These are phyloP conservation scores for Paracorniculantispora psalliotae DNA, from an alignment of 2,329 filamentous ascomycete species.

Conservation along the genomic window DNA sequence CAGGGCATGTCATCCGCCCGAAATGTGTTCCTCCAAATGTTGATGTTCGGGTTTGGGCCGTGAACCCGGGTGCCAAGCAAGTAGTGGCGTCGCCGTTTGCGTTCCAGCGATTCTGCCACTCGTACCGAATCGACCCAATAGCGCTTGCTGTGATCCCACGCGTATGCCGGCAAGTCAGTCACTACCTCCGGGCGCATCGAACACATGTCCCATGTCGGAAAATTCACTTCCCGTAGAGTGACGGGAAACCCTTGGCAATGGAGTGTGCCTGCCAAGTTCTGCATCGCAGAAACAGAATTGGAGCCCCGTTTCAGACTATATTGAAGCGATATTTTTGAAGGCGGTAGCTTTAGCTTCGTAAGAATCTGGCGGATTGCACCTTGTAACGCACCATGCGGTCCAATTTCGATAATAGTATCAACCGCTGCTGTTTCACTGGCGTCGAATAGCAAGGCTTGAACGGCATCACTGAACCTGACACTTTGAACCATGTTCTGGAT, in stretches of 20 bases:
- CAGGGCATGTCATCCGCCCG: background rate
- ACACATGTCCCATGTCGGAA: too few relatives aligned
- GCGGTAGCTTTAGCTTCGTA: background rate
- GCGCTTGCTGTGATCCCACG: background rate
- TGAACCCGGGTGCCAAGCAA: background rate
- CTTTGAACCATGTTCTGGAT: background rate
- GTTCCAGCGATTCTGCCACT: background rate
- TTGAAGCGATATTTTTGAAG: slow-evolving; percentile 15
- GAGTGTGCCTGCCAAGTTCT: background rate
- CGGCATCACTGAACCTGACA: background rate
- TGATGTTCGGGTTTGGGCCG: background rate
- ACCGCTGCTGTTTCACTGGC: background rate
- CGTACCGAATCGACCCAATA: background rate
- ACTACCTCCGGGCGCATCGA: background rate
- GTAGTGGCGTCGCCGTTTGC: background rate
- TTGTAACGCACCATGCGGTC: background rate
- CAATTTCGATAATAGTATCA: background rate
- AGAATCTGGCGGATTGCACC: background rate
- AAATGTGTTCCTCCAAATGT: background rate
- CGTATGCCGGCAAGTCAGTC: background rate
- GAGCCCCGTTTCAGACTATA: slow-evolving; percentile 2
- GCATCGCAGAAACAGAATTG: background rate
- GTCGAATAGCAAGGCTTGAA: background rate
- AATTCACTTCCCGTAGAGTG: background rate
- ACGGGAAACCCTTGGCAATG: background rate